These are phyloP conservation scores for Colletotrichum sp. DNA, from an alignment of 2,329 filamentous ascomycete species.

Conservation along the genomic window DNA sequence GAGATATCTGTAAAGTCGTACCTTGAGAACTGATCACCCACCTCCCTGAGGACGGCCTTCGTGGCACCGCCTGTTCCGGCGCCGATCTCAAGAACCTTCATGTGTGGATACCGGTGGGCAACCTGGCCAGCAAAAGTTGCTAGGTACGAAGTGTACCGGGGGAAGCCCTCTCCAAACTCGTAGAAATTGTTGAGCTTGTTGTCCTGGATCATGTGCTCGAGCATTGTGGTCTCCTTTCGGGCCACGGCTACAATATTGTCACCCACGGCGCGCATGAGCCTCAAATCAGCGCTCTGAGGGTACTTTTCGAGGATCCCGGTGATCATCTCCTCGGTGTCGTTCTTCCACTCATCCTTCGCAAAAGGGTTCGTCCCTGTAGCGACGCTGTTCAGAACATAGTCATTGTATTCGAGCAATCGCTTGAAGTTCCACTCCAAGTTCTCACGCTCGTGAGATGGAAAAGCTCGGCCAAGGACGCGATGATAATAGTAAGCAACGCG, in stretches of 20 bases:
- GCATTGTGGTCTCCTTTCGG: conserved; percentile 31
- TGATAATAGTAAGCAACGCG: not conserved
- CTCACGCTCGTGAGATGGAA: not conserved
- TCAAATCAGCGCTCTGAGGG: not conserved
- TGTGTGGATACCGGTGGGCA: conserved; percentile 7
- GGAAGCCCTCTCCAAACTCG: conserved; percentile 11
- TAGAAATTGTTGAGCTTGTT: conserved; percentile 33
- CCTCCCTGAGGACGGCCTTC: conserved; percentile 4
- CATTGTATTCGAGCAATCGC: not conserved
- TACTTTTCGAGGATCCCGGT: not conserved
- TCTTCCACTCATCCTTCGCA: not conserved
- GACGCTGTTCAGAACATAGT: not conserved
- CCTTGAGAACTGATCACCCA: not conserved
- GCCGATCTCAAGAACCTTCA: conserved; percentile 36
- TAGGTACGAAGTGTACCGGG: not conserved
- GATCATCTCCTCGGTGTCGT: not conserved
- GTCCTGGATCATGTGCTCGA: conserved; percentile 35
- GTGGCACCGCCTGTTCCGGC: conserved; percentile 44
- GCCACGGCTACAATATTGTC: conserved; percentile 33
- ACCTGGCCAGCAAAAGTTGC: not conserved
- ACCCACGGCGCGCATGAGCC: conserved; percentile 23
- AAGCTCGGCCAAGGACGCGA: not conserved
- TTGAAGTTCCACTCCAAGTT: not conserved
- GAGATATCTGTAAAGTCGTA: conserved; percentile 29
- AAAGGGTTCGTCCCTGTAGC: not conserved